Percentiles rank a stretch among this genome's conserved stretches.
phyloP scores from a whole-genome alignment of 257 asterid genomes.

The Coffea canephora region DNA sequence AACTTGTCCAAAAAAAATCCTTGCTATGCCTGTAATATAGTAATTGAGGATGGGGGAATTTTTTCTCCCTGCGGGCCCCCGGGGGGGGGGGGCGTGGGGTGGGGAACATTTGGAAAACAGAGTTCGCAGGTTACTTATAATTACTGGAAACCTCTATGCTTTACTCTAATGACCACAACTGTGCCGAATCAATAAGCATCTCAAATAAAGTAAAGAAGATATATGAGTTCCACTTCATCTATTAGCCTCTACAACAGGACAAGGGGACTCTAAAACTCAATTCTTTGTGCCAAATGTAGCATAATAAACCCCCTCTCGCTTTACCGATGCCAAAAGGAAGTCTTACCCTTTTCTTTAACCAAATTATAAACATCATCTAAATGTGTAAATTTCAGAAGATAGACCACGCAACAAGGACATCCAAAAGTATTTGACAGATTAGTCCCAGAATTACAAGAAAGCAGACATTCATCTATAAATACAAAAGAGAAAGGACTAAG shows the following conservation, averaged over 20 bases:
- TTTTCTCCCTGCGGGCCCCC: too few species aligned
- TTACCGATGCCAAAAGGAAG: not conserved
- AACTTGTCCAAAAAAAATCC: not conserved
- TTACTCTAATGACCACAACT: not conserved
- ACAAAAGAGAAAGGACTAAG: not conserved
- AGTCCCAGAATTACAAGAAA: not conserved
- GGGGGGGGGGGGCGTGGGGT: not conserved
- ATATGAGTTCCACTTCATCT: not conserved
- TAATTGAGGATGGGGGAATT: not conserved
- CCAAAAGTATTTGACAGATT: not conserved
- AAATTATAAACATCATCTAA: not conserved
- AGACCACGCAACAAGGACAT: not conserved
- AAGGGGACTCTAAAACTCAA: not conserved
- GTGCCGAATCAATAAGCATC: not conserved
- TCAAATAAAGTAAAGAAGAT: not conserved
- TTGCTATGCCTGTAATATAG: not conserved
- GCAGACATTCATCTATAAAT: not conserved
- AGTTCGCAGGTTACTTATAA: not conserved
- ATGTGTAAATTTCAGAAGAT: not conserved
- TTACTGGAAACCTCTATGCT: not conserved
- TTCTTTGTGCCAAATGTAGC: not conserved
- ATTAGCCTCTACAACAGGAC: not conserved
- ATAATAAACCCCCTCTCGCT: too few species aligned
- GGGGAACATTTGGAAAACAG: not conserved
- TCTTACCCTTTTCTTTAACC: not conserved